Percentiles rank a stretch among this genome's conserved stretches.
Conservation (phyloP, 805 yeast species). For the Saccharomycopsis sp. region DNA sequence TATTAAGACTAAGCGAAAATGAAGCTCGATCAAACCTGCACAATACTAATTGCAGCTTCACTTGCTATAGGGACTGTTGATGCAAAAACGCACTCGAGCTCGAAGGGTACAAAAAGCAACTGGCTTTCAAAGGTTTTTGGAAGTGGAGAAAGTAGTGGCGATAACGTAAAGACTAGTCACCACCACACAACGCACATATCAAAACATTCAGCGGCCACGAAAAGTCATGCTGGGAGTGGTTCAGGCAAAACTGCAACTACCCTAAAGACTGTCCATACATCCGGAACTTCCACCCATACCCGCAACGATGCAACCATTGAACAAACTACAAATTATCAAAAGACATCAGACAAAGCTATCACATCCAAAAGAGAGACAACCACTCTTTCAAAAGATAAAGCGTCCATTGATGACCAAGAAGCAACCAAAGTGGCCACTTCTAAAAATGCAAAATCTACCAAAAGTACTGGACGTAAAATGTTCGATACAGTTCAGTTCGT, state of each 20-base stretch:
- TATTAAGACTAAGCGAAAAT: not conserved
- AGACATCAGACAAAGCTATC: not conserved
- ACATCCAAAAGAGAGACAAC: not conserved
- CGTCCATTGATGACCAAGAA: not conserved
- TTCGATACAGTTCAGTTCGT: conserved; percentile 2
- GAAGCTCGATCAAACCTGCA: not conserved
- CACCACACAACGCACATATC: not conserved
- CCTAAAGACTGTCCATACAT: not conserved
- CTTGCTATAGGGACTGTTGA: not conserved
- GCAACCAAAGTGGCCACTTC: not conserved
- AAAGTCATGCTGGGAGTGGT: not conserved
- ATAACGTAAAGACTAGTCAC: not conserved
- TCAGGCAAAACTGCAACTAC: not conserved
- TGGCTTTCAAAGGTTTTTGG: not conserved
- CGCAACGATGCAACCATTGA: not conserved
- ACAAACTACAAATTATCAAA: not conserved
- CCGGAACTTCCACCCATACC: not conserved
- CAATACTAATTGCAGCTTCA: not conserved
- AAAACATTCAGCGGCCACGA: not conserved
- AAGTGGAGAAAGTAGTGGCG: not conserved
- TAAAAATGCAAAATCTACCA: not conserved
- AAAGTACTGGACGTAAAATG: not conserved
- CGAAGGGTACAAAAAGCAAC: not conserved
- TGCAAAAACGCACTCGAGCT: not conserved
- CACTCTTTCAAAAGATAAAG: not conserved